Base-by-base conservation (phyloP, 495 filamentous ascomycete species). In the Neurospora sp. region DNA sequence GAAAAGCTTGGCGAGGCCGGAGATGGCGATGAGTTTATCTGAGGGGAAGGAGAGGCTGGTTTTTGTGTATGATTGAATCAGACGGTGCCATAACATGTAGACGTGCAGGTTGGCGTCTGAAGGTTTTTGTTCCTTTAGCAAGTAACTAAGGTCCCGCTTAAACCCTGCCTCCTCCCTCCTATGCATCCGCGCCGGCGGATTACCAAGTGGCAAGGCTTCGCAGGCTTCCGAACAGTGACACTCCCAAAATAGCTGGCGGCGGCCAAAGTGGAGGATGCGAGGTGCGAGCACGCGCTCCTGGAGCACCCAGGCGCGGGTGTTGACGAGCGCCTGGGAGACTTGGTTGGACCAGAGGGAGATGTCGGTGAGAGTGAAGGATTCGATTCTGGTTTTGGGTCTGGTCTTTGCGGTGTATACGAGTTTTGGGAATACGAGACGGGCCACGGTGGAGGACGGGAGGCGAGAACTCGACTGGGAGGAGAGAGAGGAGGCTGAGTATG, bases 1-100 rank as follows among this genome's bases (percentile, higher is more conserved):
- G 22, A 72, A 38, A 1, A 38, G 59, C 20, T 69, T 72, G n/a
- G 71, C 71, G 3, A 72, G 38, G 14, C 71, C 71, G 1, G 71
- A 69, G n/a, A 69, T 22, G 4, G 71, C 71, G 35, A 72, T 39
- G 10, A 72, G 71, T 39, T 72, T 72, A 53, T 72, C 71, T 3
- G 35, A 38, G 2, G 39, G 39, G 46, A 35, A 69, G 0, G 71
- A 38, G 20, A 72, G 71, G 6, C 3, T 4, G 39, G 39, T 46
- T 39, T 16, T 14, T 14, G 65, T 39, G 39, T 72, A 72, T 12
- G 7, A 3, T n/a, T 72, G 16, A 1, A 69, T 38, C 7, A 72
- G 39, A 12, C 7, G 20, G 10, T 20, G 20, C 71, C 71, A 35
- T 35, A 35, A 35, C 31, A 35, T 35, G 5, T 35, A 35, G 31